A percentile compares a stretch with the other conserved stretches of the same genome.
Evolutionary conservation across 2,329 filamentous ascomycete species (phyloP).

Genomic region (Samsoniella hepiali): DNA sequence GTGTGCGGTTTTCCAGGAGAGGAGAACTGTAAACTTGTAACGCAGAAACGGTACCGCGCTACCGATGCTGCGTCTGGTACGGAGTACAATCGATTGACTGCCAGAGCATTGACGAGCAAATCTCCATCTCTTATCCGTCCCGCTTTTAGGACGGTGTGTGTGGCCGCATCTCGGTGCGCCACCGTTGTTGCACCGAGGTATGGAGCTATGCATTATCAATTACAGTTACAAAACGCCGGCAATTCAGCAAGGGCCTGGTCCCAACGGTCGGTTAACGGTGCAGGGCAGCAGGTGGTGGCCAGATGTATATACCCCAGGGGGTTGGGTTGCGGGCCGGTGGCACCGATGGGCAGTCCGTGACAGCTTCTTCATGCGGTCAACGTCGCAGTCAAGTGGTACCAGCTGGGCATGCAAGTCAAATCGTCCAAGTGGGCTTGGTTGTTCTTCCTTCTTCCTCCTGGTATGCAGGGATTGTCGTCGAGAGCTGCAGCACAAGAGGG

Average conservation of each 20-base stretch:
- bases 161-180: not conserved
- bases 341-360: not conserved
- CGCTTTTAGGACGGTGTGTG: not conserved
- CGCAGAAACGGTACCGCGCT: not conserved
- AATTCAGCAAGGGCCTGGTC: not conserved
- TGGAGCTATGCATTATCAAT: not conserved
- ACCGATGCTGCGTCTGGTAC: no score
- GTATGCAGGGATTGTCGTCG: slow-evolving; percentile 1
- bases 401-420: not conserved
- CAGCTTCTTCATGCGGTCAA: slow-evolving; percentile 5
- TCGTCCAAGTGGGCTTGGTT: not conserved
- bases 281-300: not conserved
- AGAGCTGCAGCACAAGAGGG: not conserved
- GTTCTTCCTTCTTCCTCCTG: not conserved
- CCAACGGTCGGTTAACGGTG: not conserved
- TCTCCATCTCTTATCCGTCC: slow-evolving; percentile 2
- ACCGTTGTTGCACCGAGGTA: not conserved
- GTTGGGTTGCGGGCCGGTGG: not conserved
- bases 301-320: not conserved
- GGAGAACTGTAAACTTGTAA: not conserved
- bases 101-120: not conserved
- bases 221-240: not conserved
- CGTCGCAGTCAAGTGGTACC: not conserved
- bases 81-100: not conserved
- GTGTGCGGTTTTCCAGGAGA: not conserved